Percentiles rank a stretch among this genome's conserved stretches.
Evolutionary conservation across 257 asterid species (phyloP).

Genomic region (Plantago elongata): DNA sequence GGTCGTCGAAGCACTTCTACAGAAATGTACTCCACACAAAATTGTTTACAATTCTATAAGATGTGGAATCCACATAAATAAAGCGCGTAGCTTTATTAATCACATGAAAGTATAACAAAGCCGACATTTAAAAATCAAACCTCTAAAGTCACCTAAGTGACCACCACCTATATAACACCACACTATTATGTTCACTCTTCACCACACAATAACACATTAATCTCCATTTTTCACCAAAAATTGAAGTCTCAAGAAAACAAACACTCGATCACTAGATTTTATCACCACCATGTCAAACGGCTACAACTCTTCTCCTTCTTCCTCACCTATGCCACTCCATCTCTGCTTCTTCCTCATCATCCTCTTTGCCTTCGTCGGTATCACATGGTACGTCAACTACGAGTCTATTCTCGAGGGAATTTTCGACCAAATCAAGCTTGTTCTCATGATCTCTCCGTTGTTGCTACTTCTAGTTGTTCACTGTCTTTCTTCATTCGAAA

Average conservation of each 20-base stretch:
- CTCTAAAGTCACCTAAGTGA: background rate
- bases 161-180: constrained; percentile 18
- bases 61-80: too few species aligned
- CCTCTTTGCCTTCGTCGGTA: constrained; percentile 52
- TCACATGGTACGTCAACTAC: constrained; percentile 78
- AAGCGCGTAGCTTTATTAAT: too few species aligned
- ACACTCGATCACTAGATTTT: background rate
- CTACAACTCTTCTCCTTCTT: constrained; percentile 24
- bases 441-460: constrained; percentile 68
- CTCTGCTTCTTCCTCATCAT: constrained; percentile 62
- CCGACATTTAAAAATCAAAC: background rate
- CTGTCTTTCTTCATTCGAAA: constrained; percentile 44
- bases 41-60: too few species aligned
- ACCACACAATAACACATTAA: background rate
- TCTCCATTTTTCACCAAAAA: background rate
- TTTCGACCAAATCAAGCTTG: constrained; percentile 57
- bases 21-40: too few species aligned
- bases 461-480: constrained; percentile 57
- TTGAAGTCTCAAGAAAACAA: background rate
- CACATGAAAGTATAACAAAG: background rate
- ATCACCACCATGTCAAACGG: constrained; percentile 46
- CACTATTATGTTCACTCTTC: constrained; percentile 5
- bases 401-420: constrained; percentile 62
- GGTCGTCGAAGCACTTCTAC: too few species aligned
- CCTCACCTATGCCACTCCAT: constrained; percentile 50